Percentiles rank a stretch among this genome's conserved stretches.
phyloP scores from a whole-genome alignment of 2,329 filamentous ascomycete species.

The Aotearoamyces nothofagi region DNA sequence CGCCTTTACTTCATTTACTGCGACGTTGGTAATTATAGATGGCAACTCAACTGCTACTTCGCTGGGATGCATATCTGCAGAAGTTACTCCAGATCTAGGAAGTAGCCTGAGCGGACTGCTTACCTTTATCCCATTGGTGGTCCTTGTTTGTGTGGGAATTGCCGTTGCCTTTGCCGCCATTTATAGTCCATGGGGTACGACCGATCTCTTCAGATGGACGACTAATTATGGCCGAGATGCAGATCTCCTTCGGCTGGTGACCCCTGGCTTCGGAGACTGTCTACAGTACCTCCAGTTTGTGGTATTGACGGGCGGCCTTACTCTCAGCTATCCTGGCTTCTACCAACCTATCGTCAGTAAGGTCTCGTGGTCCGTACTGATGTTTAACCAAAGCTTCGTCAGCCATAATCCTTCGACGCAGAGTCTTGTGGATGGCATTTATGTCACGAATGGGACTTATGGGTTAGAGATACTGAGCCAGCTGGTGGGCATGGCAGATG shows the following conservation, averaged over 20 bases:
- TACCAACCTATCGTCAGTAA: constrained; percentile 87
- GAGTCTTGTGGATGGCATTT: constrained; percentile 72
- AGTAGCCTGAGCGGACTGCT: constrained; percentile 49
- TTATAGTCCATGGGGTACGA: constrained; percentile 86
- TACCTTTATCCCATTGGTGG: constrained; percentile 60
- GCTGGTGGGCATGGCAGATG: constrained; percentile 62
- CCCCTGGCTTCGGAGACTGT: constrained; percentile 91
- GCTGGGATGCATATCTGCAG: constrained; percentile 70
- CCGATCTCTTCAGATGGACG: constrained; percentile 88
- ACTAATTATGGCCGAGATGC: constrained; percentile 93
- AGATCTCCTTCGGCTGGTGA: constrained; percentile 81
- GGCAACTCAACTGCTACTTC: constrained; percentile 48
- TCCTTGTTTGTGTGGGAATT: constrained; percentile 65
- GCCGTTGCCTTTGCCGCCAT: constrained; percentile 76
- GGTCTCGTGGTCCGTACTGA: constrained; percentile 72
- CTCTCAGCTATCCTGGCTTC: constrained; percentile 80
- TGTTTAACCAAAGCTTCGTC: constrained; percentile 88
- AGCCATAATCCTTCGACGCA: constrained; percentile 48
- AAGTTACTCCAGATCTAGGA: constrained; percentile 73
- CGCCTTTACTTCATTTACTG: constrained; percentile 67
- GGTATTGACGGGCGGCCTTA: constrained; percentile 73
- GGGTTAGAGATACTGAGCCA: constrained; percentile 70
- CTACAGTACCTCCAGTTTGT: constrained; percentile 94
- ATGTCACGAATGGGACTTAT: constrained; percentile 61
- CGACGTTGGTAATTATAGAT: constrained; percentile 59